These are phyloP conservation scores for Rhytidiadelphus loreus DNA, from an alignment of 225 moss, liverwort and hornwort species.

Conservation along the genomic window DNA sequence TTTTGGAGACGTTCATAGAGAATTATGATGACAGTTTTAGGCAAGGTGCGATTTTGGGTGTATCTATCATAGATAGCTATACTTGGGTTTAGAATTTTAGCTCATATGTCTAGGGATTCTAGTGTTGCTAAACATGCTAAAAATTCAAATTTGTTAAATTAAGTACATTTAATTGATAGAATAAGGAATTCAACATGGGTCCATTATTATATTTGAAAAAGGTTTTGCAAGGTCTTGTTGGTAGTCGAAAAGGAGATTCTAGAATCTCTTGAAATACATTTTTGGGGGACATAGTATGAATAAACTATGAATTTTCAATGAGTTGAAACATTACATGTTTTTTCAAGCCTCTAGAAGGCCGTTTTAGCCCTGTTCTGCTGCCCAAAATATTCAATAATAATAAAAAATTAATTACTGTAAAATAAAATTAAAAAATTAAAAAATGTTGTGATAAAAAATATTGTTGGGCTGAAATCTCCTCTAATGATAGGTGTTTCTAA, in stretches of 20 bases:
- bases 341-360: too few relatives aligned
- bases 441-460: too few relatives aligned
- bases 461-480: too few relatives aligned
- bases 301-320: background rate
- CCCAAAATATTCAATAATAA: too few relatives aligned
- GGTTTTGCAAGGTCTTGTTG: background rate
- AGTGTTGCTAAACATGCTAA: background rate
- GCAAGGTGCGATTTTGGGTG: accelerated
- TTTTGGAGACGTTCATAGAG: background rate
- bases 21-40: background rate
- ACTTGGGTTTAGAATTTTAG: background rate
- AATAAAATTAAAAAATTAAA: too few relatives aligned
- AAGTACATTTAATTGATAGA: accelerated
- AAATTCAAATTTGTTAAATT: background rate
- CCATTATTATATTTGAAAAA: background rate
- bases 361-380: too few relatives aligned
- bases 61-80: accelerated
- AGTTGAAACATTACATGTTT: too few relatives aligned
- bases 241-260: background rate
- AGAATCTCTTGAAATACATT: too few relatives aligned
- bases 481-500: background rate
- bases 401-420: too few relatives aligned
- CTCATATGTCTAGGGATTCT: accelerated
- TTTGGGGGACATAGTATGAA: background rate
- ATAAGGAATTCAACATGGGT: background rate